A percentile compares a stretch with the other conserved stretches of the same genome.
Conservation (phyloP, 2,329 filamentous ascomycete genomes). For the Phialemonium atrogriseum region DNA sequence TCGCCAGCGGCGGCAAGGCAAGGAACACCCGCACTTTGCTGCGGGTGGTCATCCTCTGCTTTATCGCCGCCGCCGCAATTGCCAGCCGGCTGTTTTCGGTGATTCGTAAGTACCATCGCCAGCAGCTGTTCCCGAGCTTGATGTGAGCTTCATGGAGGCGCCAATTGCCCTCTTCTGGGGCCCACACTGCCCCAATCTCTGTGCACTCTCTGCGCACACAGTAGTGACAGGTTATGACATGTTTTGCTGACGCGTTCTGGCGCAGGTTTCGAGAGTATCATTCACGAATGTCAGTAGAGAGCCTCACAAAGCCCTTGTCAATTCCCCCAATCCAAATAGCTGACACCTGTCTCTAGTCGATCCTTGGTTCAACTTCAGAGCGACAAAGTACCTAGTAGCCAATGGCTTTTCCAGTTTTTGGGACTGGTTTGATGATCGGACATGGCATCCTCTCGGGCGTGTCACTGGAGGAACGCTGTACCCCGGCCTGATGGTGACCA, state of each 20-base stretch:
- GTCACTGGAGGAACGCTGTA: constrained; percentile 99
- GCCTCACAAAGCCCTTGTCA: constrained; percentile 11
- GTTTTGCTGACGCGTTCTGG: constrained; percentile 4
- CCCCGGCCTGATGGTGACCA: constrained; percentile 97
- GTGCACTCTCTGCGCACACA: no score
- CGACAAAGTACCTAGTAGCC: constrained; percentile 93
- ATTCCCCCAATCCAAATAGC: constrained; percentile 8
- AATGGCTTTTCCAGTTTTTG: constrained; percentile 98
- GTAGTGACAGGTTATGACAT: no score
- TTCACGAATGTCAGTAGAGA: constrained; percentile 90
- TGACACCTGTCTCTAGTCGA: constrained; percentile 59
- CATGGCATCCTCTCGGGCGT: constrained; percentile 97
- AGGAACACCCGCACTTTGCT: constrained; percentile 78
- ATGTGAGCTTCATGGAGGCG: constrained; percentile 10
- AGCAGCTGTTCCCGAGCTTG: constrained; percentile 4
- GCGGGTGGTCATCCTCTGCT: constrained; percentile 78
- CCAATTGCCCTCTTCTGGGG: no score
- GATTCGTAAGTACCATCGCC: constrained; percentile 61
- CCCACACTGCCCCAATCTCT: no score
- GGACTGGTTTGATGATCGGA: constrained; percentile 99
- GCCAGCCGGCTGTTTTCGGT: constrained; percentile 95
- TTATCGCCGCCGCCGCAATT: constrained; percentile 87
- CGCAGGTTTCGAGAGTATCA: constrained; percentile 93
- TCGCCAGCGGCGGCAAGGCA: constrained; percentile 71
- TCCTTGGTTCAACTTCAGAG: constrained; percentile 99